A percentile compares a stretch with the other conserved stretches of the same genome.
phyloP scores from a whole-genome alignment of 768 basidiomycete species.

The Sarcodon sp. region DNA sequence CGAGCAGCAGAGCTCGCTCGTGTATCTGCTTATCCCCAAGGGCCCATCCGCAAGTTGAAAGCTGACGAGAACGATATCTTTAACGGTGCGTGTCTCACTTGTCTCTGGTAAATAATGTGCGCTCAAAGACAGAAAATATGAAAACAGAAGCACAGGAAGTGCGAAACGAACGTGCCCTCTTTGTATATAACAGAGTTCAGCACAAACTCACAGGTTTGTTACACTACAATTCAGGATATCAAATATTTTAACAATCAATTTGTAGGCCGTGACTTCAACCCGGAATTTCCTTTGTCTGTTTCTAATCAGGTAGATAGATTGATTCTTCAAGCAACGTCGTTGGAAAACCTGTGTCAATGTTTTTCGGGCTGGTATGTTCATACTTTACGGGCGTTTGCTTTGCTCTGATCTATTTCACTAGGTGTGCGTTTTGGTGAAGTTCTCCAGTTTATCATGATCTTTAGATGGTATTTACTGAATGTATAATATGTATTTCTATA shows the following conservation, averaged over 20 bases:
- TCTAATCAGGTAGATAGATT: conserved; percentile 82
- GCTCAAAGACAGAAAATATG: background rate
- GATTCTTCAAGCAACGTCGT: conserved; percentile 83
- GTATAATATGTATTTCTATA: background rate
- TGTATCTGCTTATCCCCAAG: conserved; percentile 65
- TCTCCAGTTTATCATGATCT: background rate
- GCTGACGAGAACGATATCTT: conserved; percentile 93
- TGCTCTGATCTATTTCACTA: background rate
- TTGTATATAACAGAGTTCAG: conserved; percentile 90
- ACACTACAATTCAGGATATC: background rate
- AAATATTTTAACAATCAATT: background rate
- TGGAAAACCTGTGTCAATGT: conserved; percentile 94
- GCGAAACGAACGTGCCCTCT: conserved; percentile 81
- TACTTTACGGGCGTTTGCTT: background rate
- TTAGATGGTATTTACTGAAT: background rate
- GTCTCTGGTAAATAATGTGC: background rate
- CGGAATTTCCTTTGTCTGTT: conserved; percentile 62
- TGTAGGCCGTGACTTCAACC: conserved; percentile 87
- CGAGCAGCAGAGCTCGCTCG: conserved; percentile 50
- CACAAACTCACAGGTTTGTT: conserved; percentile 81
- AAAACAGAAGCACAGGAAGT: conserved; percentile 61
- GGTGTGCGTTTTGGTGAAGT: background rate
- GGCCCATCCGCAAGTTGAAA: conserved; percentile 68
- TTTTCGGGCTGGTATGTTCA: conserved; percentile 79
- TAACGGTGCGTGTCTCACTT: conserved; percentile 42